A percentile compares a stretch with the other conserved stretches of the same genome.
phyloP scores from a whole-genome alignment of 1,139 yeast genomes.

The Lodderomyces parapsilosis region DNA sequence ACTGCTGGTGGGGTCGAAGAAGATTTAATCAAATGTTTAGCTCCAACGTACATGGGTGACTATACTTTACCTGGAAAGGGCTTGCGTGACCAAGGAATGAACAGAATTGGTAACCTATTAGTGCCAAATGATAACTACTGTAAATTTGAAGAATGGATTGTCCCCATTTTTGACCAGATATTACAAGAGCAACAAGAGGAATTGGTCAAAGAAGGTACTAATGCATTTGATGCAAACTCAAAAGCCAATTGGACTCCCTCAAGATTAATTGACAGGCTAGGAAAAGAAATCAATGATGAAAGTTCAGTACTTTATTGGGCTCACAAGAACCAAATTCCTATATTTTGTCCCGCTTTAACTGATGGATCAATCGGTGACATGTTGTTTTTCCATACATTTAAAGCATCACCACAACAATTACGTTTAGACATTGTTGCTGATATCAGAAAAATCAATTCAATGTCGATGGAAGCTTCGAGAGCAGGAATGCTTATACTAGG shows the following conservation, averaged over 20 bases:
- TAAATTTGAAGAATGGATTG: conserved; percentile 97
- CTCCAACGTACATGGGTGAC: conserved; percentile 94
- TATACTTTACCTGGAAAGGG: conserved; percentile 76
- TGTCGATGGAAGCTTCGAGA: conserved; percentile 92
- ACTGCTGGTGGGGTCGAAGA: conserved; percentile 98
- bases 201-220: conserved; percentile 58
- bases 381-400: conserved; percentile 97
- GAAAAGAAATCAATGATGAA: conserved; percentile 93
- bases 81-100: conserved; percentile 92
- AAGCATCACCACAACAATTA: conserved; percentile 84
- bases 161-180: conserved; percentile 84
- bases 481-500: conserved; percentile 98
- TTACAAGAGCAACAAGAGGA: conserved; percentile 83
- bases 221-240: conserved; percentile 46
- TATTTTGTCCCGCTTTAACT: conserved; percentile 95
- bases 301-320: conserved; percentile 97
- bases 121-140: conserved; percentile 98
- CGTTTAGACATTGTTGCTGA: conserved; percentile 92
- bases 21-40: conserved; percentile 91
- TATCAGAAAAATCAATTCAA: conserved; percentile 82
- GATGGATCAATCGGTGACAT: conserved; percentile 99
- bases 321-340: conserved; percentile 91
- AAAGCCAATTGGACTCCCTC: conserved; percentile 86
- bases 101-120: conserved; percentile 92
- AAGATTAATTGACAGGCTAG: conserved; percentile 84